Evolutionary conservation across 225 moss, liverwort and hornwort genomes (phyloP), one percentile per base, ranked within the genome.

Genomic region (Bryum argenteum): DNA sequence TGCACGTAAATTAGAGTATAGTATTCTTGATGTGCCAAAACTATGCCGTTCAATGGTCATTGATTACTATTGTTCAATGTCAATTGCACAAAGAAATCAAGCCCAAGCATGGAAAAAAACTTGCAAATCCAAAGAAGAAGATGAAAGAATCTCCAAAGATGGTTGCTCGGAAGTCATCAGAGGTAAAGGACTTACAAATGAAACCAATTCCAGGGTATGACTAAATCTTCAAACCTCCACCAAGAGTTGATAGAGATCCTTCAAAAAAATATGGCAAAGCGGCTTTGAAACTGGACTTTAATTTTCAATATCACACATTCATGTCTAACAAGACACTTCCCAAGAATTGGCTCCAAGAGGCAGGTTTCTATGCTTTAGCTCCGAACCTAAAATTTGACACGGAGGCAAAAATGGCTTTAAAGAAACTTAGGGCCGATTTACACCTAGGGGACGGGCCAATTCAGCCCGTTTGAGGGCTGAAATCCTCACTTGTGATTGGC

Each of bases 151-250:
- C 41, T 6, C 12, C 7, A 1, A 21, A 61, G 0, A 1, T 20
- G 1, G 2, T 0, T 1, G 2, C 0, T 19, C 1, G 18, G 1
- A 39, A 20, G 41, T 41, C 12, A 8, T 1, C 7, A 41, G 1
- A 6, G 13, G 41, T 61, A 20, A 4, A 12, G 0, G 1, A 61
- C 1, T 1, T 61, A 0, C 11, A 0, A 61, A 54, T 54, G 21
- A 54, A 54, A 10, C 22, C 54, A 8, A 54, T 54, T 54, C 54
- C 11, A 20, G 19, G 2, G 0, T 21, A 54, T 54, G 54, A 54
- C 18, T 21, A 54, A 54, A 54, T 54, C 0, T 22, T 54, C 20
- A 20, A 20, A 4, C 54, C 22, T 54, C 54, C 21, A 2, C n/a
- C 21, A 20, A 54, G 19, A 1, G 54, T n/a, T n/a, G n/a, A n/a